Evolutionary conservation across 108 stramenopile species (phyloP), one percentile per base, ranked within the genome.

Genomic region (Skeletonema potamos): DNA sequence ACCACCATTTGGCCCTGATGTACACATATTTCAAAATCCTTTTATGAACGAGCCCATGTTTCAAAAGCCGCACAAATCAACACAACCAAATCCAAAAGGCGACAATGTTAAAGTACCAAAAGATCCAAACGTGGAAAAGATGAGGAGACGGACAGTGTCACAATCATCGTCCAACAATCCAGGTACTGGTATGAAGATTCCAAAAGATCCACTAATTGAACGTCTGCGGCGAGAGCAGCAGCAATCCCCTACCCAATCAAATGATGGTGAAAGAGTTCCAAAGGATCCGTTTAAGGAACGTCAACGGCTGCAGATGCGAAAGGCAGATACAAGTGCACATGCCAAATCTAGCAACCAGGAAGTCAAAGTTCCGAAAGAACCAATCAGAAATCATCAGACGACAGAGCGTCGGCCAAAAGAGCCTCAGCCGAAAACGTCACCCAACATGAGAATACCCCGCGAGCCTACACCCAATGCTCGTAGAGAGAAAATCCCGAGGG

Each of bases 1-100:
- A 5, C 48, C 48, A 4, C 48, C 48, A 51, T 51, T 51, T 24
- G 48, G 48, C 6, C 22, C 48, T 22, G 48, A 51, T 9, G 22
- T 51, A 8, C 48, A 51, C 48, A 51, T 51, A 24, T 51, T 51
- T 22, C 48, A 51, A 51, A 51, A 51, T 51, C 48, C 48, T 51
- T 51, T 51, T 22, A 51, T 51, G 48, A 51, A 51, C 8, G 48
- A 51, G 22, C 48, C 48, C 48, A 51, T 51, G 48, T 51, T 51
- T 51, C 48, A 51, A 20, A 3, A 24, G 22, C 48, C 48, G n/a
- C 48, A 22, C 9, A 22, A 8, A 2, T 20, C 48, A 51, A 22
- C 48, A 51, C 48, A 9, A 48, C 20, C 46, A 51, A 51, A 51
- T 0, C 22, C 48, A 51, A 51, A 20, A 8, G 48, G n/a, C 22